phyloP scores from a whole-genome alignment of 306 rosid genomes.

The Fragaria vesca region DNA sequence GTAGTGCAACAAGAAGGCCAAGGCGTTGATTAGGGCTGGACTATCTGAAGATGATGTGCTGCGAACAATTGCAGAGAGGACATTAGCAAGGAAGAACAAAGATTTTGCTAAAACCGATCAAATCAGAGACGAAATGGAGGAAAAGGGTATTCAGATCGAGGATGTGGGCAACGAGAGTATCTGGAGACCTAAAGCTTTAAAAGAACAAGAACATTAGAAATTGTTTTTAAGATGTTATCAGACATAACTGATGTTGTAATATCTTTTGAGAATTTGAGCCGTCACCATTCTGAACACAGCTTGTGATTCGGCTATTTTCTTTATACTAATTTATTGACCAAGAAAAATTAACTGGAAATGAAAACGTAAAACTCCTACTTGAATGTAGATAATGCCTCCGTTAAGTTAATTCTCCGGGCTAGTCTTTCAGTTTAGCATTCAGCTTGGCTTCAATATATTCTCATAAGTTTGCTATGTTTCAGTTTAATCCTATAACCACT shows the following conservation, averaged over 20 bases:
- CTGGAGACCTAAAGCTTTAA: constrained; percentile 75
- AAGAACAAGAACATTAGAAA: constrained; percentile 24
- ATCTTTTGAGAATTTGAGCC: not conserved
- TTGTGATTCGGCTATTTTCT: too few relatives aligned
- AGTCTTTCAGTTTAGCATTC: too few relatives aligned
- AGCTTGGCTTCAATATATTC: too few relatives aligned
- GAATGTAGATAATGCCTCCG: too few relatives aligned
- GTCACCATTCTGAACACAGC: not conserved
- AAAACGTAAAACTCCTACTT: too few relatives aligned
- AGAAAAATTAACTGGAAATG: too few relatives aligned
- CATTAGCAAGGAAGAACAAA: constrained; percentile 72
- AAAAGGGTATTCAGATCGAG: constrained; percentile 82
- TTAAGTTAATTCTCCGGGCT: too few relatives aligned
- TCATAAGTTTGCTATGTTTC: not conserved
- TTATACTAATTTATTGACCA: too few relatives aligned
- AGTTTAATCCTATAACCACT: not conserved
- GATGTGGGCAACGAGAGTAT: constrained; percentile 75
- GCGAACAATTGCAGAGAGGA: constrained; percentile 59
- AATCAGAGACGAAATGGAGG: constrained; percentile 63
- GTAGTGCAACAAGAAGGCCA: constrained; percentile 73
- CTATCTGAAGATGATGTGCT: constrained; percentile 65
- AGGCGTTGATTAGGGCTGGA: constrained; percentile 77
- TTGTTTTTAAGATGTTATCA: constrained; percentile 8
- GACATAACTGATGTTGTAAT: constrained; percentile 17
- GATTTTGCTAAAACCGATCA: constrained; percentile 70